Evolutionary conservation across 768 basidiomycete species (phyloP), one percentile per base, ranked within the genome.

Genomic region (Lactifluus hygrophoroides): DNA sequence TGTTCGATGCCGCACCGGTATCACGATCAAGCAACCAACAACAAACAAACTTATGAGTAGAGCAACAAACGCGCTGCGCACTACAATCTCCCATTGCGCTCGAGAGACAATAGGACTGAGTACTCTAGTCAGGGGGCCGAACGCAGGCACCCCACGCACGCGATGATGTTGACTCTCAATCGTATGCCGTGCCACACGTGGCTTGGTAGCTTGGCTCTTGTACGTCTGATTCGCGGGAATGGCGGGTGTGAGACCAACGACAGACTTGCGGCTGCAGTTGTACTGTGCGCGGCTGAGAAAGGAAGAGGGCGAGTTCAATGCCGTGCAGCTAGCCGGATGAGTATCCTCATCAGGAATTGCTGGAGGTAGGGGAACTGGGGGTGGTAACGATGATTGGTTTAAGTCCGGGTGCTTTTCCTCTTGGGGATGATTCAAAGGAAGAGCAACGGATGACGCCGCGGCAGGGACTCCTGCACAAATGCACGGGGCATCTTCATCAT

Each of bases 31-130:
- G 13, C 54, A 64, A 14, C 66, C 75, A 10, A 72, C 57, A 10
- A 75, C 54, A 3, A 63, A 47, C 2, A 68, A 60, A 17, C 72
- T 68, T 1, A 73, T 54, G 14, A 84, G 27, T 23, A 80, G 70
- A 0, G 80, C 81, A 10, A 82, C 63, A 0, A 73, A 28, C 44
- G 74, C 75, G 2, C 84, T 84, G 37, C 86, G 75, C 27, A 86
- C 73, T 30, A 90, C 86, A 28, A 91, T 85, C 70, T 90, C 88
- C 90, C 89, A 91, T 65, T 92, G 90, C 3, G 82, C 87, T n/a
- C 90, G 77, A 51, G 80, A 77, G 51, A 90, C 81, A 56, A 85
- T 76, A 16, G 86, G 83, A 58, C 79, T 86, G 50, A 86, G 75
- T 21, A 91, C 75, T 40, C 76, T 77, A 43, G 89, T 89, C 56